Conservation (phyloP, 441 rosid genomes). For the Flueggea neowawraea region DNA sequence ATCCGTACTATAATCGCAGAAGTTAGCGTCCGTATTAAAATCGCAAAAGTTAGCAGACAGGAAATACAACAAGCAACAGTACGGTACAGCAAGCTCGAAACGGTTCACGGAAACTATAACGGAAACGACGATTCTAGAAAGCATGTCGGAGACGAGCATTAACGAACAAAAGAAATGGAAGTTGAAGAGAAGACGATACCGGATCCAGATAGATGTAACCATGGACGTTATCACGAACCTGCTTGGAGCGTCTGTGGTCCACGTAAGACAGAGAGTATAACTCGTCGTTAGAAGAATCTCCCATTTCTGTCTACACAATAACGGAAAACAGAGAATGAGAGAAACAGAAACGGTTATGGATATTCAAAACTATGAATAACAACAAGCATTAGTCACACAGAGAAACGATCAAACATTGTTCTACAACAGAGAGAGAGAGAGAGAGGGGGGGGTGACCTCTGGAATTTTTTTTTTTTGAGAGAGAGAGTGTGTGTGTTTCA, state of each 20-base stretch:
- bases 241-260: constrained; percentile 44
- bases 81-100: background rate
- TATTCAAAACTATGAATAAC: background rate
- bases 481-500: background rate
- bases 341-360: background rate
- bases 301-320: constrained; percentile 17
- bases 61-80: too few relatives aligned
- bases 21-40: too few relatives aligned
- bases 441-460: constrained; percentile 2
- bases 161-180: background rate
- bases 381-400: background rate
- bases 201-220: constrained; percentile 68
- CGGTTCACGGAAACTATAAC: background rate
- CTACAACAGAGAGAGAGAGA: background rate
- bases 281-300: constrained; percentile 20
- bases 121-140: background rate
- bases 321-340: background rate
- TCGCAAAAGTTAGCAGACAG: too few relatives aligned
- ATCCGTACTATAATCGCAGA: too few relatives aligned
- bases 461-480: background rate
- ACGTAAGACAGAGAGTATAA: constrained; percentile 13
- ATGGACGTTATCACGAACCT: constrained; percentile 66
- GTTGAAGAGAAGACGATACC: constrained; percentile 22
- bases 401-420: background rate
- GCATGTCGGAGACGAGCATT: background rate